Percentiles rank a stretch among this genome's conserved stretches.
Evolutionary conservation across 2,329 filamentous ascomycete species (phyloP).

Genomic region (Aspergillus novofumigatus): DNA sequence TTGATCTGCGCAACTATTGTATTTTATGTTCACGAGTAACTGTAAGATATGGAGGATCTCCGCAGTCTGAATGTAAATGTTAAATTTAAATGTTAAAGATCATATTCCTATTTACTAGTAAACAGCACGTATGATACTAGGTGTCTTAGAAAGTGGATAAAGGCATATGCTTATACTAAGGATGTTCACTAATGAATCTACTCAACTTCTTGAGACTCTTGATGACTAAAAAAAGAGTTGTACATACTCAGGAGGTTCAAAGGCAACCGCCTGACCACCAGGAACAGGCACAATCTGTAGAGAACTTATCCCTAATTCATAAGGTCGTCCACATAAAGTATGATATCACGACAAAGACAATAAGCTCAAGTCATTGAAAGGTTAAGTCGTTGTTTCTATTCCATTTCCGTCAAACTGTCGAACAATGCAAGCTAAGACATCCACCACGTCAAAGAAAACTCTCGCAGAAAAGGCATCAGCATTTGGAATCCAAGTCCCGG

Average conservation of each 20-base stretch:
- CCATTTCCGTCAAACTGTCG: background rate
- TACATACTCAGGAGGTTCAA: background rate
- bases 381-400: background rate
- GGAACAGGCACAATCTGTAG: background rate
- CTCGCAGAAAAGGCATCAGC: background rate
- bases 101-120: background rate
- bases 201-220: background rate
- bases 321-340: background rate
- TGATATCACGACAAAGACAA: background rate
- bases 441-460: background rate
- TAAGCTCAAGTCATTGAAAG: background rate
- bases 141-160: too few species aligned
- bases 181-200: background rate
- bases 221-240: background rate
- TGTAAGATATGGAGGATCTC: background rate
- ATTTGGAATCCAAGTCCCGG: background rate
- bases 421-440: background rate
- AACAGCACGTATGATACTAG: background rate
- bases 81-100: too few species aligned
- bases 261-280: too few species aligned
- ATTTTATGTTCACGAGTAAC: background rate
- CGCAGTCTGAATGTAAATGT: too few species aligned
- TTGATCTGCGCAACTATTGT: conserved; percentile 13
- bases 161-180: too few species aligned
- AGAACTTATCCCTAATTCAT: background rate